phyloP scores from a whole-genome alignment of 2,329 filamentous ascomycete genomes.

The Diplodia seriata region DNA sequence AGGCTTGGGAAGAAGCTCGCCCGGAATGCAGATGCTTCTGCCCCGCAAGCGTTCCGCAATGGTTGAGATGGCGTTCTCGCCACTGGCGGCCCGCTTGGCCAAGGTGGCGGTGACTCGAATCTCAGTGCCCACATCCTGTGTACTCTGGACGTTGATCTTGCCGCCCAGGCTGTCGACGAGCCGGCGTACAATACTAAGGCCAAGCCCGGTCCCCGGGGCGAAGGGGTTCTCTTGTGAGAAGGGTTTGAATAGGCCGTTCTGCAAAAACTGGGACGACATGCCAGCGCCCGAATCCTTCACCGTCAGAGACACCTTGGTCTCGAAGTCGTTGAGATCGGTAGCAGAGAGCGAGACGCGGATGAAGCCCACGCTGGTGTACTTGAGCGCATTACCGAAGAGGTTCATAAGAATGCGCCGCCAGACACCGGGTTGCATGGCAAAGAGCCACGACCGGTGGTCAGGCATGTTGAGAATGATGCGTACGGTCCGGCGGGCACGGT shows the following conservation, averaged over 20 bases:
- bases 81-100: not conserved
- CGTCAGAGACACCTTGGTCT: conserved; percentile 37
- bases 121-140: conserved; percentile 43
- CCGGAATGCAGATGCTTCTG: not conserved
- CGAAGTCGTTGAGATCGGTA: not conserved
- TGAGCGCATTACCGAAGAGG: conserved; percentile 67
- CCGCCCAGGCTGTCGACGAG: conserved; percentile 48
- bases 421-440: conserved; percentile 62
- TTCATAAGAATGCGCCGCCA: conserved; percentile 65
- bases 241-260: conserved; percentile 46
- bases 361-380: conserved; percentile 57
- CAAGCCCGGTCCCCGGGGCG: conserved; percentile 48
- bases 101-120: not conserved
- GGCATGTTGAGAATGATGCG: conserved; percentile 61
- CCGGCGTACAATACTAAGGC: conserved; percentile 48
- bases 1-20: not conserved
- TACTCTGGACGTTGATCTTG: conserved; percentile 46
- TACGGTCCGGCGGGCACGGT: not conserved
- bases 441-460: conserved; percentile 56
- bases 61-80: not conserved
- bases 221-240: conserved; percentile 50
- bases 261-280: conserved; percentile 49
- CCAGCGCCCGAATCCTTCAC: conserved; percentile 49
- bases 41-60: not conserved
- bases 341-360: not conserved